Base-by-base conservation (phyloP, 768 basidiomycete genomes). In the Mycena crocata region DNA sequence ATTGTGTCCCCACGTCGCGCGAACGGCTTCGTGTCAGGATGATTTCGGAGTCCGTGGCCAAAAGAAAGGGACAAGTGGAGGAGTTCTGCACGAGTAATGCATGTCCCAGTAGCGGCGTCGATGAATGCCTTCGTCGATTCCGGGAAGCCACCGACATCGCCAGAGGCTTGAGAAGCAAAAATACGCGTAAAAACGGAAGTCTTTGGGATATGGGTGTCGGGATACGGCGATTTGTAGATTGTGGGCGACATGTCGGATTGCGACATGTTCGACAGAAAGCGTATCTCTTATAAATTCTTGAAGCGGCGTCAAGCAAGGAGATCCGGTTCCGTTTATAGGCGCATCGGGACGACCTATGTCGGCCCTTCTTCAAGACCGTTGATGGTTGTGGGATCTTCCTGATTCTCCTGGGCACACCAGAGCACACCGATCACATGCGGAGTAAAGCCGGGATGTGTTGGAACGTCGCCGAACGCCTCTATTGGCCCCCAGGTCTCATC, bases 91-190 rank as follows among this genome's bases (percentile, higher is more conserved):
- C 90, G 83, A 0, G 86, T 80, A n/a, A 90, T 63, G 17, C 77
- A 77, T 1, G 77, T 70, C 4, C 83, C 87, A 0, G 87, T 84
- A 0, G 75, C 68, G 3, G 86, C 84, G 64, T 91, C 89, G 55
- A 90, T 81, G 73, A 86, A 89, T 4, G 87, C 87, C 8, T 81
- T 80, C 7, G 69, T 68, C 1, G 73, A 26, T 0, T 69, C 79
- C 1, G 81, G 79, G 55, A 79, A 82, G 9, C 75, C 72, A 34
- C 82, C 81, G n/a, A 82, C 68, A 28, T 76, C 66, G 2, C 57
- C 50, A 6, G 39, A 45, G 49, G 63, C 44, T 1, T 46, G 40
- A 31, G 62, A 23, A 63, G 72, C 57, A 45, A 78, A 75, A 39
- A 79, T 60, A 58, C 72, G 71, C 5, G 78, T 76, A 62, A 77